Conservation (phyloP, 1,284 basidiomycete genomes). For the Rhodotorula sp. region DNA sequence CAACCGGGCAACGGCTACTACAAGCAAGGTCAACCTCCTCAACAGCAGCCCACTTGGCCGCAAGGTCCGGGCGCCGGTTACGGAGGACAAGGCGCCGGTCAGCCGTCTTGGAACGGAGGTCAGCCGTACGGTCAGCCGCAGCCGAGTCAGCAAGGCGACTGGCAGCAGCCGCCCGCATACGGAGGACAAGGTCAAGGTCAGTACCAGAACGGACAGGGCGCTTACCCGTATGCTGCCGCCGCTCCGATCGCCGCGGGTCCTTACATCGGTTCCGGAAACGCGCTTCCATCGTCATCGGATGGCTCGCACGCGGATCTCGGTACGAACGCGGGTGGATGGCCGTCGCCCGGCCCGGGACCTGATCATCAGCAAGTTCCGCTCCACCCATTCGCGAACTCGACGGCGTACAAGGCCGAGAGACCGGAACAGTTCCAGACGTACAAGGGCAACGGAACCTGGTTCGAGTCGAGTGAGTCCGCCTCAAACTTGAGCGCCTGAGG, state of each 20-base stretch:
- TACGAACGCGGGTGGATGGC: no score
- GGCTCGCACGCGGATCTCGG: not conserved
- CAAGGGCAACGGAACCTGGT: constrained; percentile 14
- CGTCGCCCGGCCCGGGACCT: no score
- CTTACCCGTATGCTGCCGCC: no score
- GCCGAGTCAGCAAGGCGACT: not conserved
- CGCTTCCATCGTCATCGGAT: not conserved
- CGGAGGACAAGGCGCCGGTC: no score
- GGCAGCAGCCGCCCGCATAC: not conserved
- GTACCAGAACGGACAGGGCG: no score
- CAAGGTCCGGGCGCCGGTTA: no score
- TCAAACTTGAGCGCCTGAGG: no score
- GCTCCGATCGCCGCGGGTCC: no score
- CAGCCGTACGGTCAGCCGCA: not conserved
- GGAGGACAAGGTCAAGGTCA: no score
- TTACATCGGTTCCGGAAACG: not conserved
- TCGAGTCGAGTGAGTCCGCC: constrained; percentile 3
- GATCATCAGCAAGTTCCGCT: no score
- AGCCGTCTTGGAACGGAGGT: not conserved
- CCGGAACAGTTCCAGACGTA: constrained; percentile 18
- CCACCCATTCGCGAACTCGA: constrained; percentile 4
- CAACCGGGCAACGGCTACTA: not conserved
- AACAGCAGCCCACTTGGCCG: no score
- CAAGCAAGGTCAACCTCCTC: not conserved
- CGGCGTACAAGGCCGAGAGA: constrained; percentile 10